Evolutionary conservation across 192 early-diverging fungal genomes (phyloP).

Genomic region (Allomyces macrogynus): DNA sequence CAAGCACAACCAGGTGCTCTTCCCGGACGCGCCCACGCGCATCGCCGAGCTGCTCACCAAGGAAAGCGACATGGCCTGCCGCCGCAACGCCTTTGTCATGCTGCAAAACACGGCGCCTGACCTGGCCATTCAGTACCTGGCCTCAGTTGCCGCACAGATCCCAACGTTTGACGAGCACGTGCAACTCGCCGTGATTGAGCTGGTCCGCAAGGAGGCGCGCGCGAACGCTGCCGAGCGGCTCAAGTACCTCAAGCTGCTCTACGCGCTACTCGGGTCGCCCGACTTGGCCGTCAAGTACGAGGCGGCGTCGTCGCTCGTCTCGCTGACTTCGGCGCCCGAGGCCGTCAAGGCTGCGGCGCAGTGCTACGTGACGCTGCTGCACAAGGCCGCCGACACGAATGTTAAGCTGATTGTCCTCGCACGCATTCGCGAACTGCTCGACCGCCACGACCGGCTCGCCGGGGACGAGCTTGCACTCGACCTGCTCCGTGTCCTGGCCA

Average conservation of each 20-base stretch:
- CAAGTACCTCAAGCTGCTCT: conserved; percentile 81
- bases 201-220: conserved; percentile 80
- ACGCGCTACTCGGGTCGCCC: conserved; percentile 58
- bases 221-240: conserved; percentile 65
- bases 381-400: conserved; percentile 94
- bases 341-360: conserved; percentile 83
- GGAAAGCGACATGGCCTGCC: conserved; percentile 84
- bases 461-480: conserved; percentile 94
- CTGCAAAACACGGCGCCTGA: conserved; percentile 54
- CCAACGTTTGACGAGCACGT: conserved; percentile 71
- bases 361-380: conserved; percentile 75
- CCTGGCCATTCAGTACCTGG: conserved; percentile 69
- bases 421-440: conserved; percentile 67
- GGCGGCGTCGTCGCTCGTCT: conserved; percentile 79
- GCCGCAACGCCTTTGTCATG: conserved; percentile 87
- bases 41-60: conserved; percentile 40
- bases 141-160: conserved; percentile 49
- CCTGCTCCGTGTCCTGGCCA: conserved; percentile 68
- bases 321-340: conserved; percentile 62
- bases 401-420: conserved; percentile 92
- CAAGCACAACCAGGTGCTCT: conserved; percentile 71
- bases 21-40: conserved; percentile 87
- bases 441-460: conserved; percentile 60
- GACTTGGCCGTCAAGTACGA: conserved; percentile 91
- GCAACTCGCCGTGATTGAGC: conserved; percentile 81